These are phyloP conservation scores for Rhamnella rubrinervis DNA, from an alignment of 331 rosid genomes.

Conservation along the genomic window DNA sequence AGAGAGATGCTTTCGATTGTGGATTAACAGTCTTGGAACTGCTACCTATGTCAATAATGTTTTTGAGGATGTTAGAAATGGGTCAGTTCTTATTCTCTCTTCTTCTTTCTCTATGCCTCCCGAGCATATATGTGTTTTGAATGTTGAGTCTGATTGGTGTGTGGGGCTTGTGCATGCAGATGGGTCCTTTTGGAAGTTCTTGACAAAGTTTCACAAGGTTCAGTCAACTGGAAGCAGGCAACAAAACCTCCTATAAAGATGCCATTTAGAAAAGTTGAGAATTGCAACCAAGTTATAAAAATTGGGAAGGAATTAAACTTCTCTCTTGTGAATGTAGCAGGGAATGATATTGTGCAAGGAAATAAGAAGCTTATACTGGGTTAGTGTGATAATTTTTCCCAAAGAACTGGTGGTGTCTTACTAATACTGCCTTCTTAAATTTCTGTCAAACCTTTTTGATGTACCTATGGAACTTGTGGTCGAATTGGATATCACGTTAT, in stretches of 20 bases:
- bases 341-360: constrained; percentile 97
- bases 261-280: constrained; percentile 99
- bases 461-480: not conserved
- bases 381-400: constrained; percentile 30
- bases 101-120: not conserved
- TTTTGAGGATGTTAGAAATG: constrained; percentile 96
- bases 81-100: constrained; percentile 49
- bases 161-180: constrained; percentile 42
- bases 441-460: not conserved
- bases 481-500: not conserved
- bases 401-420: constrained; percentile 5
- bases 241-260: constrained; percentile 98
- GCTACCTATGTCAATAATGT: constrained; percentile 81
- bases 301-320: constrained; percentile 82
- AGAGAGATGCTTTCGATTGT: constrained; percentile 95
- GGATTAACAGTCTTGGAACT: constrained; percentile 98
- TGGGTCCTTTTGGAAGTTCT: constrained; percentile 99
- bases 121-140: not conserved
- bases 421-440: constrained; percentile 1
- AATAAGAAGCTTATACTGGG: constrained; percentile 96
- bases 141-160: constrained; percentile 30
- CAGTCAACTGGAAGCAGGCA: constrained; percentile 96
- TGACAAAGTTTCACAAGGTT: constrained; percentile 82
- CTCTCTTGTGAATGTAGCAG: constrained; percentile 95
- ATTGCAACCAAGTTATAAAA: constrained; percentile 89